Evolutionary conservation across 371 early-diverging fungal species (phyloP).

Genomic region (Mortierella sp.): DNA sequence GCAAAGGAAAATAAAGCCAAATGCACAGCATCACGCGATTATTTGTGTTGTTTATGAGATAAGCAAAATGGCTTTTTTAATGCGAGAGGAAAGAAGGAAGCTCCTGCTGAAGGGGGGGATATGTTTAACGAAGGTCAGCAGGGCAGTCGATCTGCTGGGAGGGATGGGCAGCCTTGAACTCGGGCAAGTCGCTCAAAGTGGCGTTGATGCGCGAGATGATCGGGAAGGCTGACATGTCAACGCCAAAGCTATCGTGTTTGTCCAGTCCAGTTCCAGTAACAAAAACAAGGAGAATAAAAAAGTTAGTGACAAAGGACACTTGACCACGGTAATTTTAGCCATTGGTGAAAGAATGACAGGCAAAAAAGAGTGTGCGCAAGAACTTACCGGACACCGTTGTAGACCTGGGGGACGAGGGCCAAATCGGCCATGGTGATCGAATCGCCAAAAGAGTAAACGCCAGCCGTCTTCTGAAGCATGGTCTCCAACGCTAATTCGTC

Average conservation of each 20-base stretch:
- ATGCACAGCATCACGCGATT: not conserved
- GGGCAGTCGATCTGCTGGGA: slow-evolving; percentile 84
- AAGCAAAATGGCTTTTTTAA: slow-evolving; percentile 5
- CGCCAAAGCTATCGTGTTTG: slow-evolving; percentile 64
- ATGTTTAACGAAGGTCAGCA: slow-evolving; percentile 56
- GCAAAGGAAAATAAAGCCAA: not conserved
- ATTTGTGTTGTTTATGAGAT: not conserved
- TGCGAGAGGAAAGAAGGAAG: not conserved
- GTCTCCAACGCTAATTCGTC: slow-evolving; percentile 71
- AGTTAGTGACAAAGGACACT: not conserved
- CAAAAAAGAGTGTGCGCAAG: not conserved
- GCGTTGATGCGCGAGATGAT: slow-evolving; percentile 71
- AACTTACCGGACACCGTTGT: slow-evolving; percentile 78
- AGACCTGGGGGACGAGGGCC: slow-evolving; percentile 84
- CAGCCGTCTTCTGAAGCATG: slow-evolving; percentile 70
- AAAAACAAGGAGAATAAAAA: not conserved
- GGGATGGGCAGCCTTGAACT: slow-evolving; percentile 81
- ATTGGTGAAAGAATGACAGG: not conserved
- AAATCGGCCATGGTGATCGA: slow-evolving; percentile 89
- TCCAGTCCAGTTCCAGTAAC: not conserved
- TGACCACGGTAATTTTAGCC: too few species aligned
- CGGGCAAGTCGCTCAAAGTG: slow-evolving; percentile 67
- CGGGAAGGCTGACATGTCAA: slow-evolving; percentile 84
- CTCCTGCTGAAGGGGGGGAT: not conserved
- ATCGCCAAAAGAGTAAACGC: slow-evolving; percentile 87